phyloP scores from a whole-genome alignment of 1,139 yeast species.

The Kodamaea sp. region DNA sequence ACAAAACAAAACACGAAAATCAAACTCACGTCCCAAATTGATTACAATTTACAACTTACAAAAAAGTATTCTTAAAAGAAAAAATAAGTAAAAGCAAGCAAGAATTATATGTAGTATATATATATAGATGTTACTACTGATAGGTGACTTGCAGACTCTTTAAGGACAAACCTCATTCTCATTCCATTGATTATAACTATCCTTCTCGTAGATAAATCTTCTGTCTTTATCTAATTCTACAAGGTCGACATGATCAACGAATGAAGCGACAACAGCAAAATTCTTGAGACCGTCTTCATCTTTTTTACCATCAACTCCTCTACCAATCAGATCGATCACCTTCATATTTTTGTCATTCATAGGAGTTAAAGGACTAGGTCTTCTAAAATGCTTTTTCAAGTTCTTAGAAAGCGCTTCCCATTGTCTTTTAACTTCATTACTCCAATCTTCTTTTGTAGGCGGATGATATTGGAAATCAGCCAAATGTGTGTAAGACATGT shows the following conservation, averaged over 20 bases:
- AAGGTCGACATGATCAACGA: conserved; percentile 70
- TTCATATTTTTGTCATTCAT: conserved; percentile 56
- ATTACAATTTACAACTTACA: no score
- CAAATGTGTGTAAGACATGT: conserved; percentile 30
- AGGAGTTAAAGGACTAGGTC: conserved; percentile 64
- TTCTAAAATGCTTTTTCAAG: conserved; percentile 62
- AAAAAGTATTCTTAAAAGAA: neutral
- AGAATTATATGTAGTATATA: no score
- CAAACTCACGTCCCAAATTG: no score
- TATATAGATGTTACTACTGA: no score
- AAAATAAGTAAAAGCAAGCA: no score
- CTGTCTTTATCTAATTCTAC: conserved; percentile 58
- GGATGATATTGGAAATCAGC: conserved; percentile 32
- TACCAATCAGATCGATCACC: conserved; percentile 61
- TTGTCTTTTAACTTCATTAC: conserved; percentile 53
- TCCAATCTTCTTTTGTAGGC: conserved; percentile 66
- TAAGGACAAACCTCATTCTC: conserved; percentile 78
- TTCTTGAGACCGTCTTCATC: conserved; percentile 65
- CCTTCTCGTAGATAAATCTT: conserved; percentile 53
- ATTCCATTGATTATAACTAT: conserved; percentile 62
- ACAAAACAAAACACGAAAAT: conserved; percentile 1
- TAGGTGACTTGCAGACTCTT: conserved; percentile 1
- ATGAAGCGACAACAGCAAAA: conserved; percentile 66
- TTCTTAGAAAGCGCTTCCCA: conserved; percentile 60
- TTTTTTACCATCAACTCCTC: conserved; percentile 83